A percentile compares a stretch with the other conserved stretches of the same genome.
Evolutionary conservation across 2,329 filamentous ascomycete genomes (phyloP).

Genomic region (Monosporascus sp.): DNA sequence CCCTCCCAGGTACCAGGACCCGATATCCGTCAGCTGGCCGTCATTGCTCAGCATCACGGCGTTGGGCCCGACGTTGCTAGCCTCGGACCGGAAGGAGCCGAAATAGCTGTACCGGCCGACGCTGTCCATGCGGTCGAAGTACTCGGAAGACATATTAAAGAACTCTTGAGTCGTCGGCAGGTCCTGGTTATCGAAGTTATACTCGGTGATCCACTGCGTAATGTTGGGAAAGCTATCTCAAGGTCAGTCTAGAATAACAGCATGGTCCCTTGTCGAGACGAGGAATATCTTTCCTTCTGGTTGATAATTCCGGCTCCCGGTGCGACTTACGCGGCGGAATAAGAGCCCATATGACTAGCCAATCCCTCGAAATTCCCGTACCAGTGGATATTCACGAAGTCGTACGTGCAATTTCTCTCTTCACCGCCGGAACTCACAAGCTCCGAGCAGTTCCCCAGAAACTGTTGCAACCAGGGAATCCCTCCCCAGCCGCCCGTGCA

Average conservation of each 20-base stretch:
- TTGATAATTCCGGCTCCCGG: neutral
- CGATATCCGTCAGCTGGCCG: slow-evolving; percentile 69
- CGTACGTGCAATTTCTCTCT: slow-evolving; percentile 52
- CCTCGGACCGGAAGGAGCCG: slow-evolving; percentile 63
- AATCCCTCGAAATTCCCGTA: slow-evolving; percentile 66
- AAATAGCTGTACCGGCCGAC: slow-evolving; percentile 71
- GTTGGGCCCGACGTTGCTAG: slow-evolving; percentile 70
- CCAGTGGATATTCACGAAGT: slow-evolving; percentile 62
- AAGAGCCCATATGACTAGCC: slow-evolving; percentile 60
- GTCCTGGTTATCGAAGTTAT: slow-evolving; percentile 54
- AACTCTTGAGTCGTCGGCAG: slow-evolving; percentile 56
- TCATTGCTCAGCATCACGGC: slow-evolving; percentile 63
- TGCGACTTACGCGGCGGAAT: slow-evolving; percentile 37
- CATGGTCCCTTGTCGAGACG: too few relatives aligned
- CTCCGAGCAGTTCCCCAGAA: slow-evolving; percentile 57
- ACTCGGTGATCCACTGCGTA: slow-evolving; percentile 76
- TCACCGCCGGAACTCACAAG: slow-evolving; percentile 43
- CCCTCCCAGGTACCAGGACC: slow-evolving; percentile 68
- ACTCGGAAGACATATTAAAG: slow-evolving; percentile 61
- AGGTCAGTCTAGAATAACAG: slow-evolving; percentile 1
- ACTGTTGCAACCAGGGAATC: slow-evolving; percentile 62
- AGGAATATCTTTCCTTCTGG: neutral
- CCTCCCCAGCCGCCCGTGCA: slow-evolving; percentile 59
- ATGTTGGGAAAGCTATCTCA: slow-evolving; percentile 49
- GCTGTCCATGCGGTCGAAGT: slow-evolving; percentile 59